Conservation (phyloP, 768 basidiomycete species). For the Rhodotorula graminis region DNA sequence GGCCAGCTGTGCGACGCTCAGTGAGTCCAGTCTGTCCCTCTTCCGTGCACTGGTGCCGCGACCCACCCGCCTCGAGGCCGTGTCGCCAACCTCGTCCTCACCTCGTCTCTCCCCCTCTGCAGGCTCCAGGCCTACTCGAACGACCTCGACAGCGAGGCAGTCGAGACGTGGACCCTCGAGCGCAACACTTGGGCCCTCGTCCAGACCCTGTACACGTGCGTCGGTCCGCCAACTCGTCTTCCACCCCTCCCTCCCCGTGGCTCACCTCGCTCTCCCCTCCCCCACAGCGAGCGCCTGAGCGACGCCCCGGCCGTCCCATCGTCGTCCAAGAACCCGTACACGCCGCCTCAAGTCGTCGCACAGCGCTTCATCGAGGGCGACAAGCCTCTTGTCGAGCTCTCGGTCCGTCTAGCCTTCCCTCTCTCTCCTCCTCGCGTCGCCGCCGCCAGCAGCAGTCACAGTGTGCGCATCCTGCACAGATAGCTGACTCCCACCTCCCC, state of each 20-base stretch:
- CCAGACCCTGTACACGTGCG: conserved; percentile 61
- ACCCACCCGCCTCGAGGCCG: too few species aligned
- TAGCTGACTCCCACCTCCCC: too few species aligned
- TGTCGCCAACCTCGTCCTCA: neutral
- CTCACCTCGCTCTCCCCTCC: neutral
- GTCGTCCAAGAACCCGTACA: conserved; percentile 63
- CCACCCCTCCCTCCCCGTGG: conserved; percentile 32
- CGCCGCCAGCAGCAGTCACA: too few species aligned
- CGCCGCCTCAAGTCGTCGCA: conserved; percentile 68
- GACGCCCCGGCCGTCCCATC: conserved; percentile 5
- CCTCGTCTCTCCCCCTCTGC: neutral
- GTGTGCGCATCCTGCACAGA: too few species aligned
- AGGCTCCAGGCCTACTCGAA: neutral
- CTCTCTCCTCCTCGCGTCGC: too few species aligned
- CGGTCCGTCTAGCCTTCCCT: conserved; percentile 48
- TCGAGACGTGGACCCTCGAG: conserved; percentile 65
- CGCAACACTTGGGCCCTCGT: conserved; percentile 76
- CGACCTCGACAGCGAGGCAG: conserved; percentile 49
- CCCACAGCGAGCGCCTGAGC: conserved; percentile 18
- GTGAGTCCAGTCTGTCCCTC: conserved; percentile 4
- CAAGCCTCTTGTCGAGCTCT: conserved; percentile 65
- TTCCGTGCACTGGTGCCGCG: too few species aligned
- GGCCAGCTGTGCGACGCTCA: conserved; percentile 23
- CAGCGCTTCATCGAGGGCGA: conserved; percentile 67
- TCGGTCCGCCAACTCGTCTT: too few species aligned